A percentile compares a stretch with the other conserved stretches of the same genome.
Conservation (phyloP, 2,329 filamentous ascomycete species). For the Pseudogymnoascus sp. region DNA sequence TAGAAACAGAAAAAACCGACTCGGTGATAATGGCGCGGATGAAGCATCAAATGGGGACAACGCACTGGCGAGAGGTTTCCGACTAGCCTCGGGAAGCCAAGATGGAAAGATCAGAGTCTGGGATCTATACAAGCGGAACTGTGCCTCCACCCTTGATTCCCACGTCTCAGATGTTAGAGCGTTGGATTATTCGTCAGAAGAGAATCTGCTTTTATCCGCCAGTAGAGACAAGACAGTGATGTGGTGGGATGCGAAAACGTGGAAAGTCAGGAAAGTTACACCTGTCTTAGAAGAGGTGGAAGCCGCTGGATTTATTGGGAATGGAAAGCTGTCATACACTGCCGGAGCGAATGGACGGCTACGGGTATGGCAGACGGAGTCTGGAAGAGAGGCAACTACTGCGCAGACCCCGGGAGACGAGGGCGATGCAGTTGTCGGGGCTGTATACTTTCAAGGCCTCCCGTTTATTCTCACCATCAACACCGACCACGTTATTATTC, state of each 20-base stretch:
- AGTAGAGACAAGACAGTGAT: conserved; percentile 92
- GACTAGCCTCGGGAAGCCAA: conserved; percentile 85
- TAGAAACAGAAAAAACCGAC: conserved; percentile 41
- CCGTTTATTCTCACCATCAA: conserved; percentile 75
- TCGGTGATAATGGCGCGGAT: conserved; percentile 40
- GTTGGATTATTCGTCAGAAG: conserved; percentile 69
- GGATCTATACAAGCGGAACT: conserved; percentile 79
- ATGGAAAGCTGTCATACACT: conserved; percentile 69
- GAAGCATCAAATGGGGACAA: conserved; percentile 35
- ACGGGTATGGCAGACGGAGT: conserved; percentile 74
- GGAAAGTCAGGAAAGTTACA: conserved; percentile 75
- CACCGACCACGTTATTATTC: conserved; percentile 77
- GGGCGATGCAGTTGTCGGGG: conserved; percentile 62
- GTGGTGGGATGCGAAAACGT: conserved; percentile 80
- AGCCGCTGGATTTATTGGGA: conserved; percentile 68
- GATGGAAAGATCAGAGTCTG: conserved; percentile 89
- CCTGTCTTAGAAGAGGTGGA: conserved; percentile 84
- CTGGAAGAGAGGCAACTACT: conserved; percentile 70
- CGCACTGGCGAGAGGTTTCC: conserved; percentile 55
- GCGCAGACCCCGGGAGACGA: conserved; percentile 60
- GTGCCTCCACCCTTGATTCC: conserved; percentile 73
- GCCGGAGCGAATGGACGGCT: conserved; percentile 78
- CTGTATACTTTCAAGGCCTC: conserved; percentile 58
- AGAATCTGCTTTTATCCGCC: conserved; percentile 72
- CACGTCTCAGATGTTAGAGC: conserved; percentile 93